A percentile compares a stretch with the other conserved stretches of the same genome.
Evolutionary conservation across 257 asterid genomes (phyloP).

Genomic region (Primulina huaijiensis): DNA sequence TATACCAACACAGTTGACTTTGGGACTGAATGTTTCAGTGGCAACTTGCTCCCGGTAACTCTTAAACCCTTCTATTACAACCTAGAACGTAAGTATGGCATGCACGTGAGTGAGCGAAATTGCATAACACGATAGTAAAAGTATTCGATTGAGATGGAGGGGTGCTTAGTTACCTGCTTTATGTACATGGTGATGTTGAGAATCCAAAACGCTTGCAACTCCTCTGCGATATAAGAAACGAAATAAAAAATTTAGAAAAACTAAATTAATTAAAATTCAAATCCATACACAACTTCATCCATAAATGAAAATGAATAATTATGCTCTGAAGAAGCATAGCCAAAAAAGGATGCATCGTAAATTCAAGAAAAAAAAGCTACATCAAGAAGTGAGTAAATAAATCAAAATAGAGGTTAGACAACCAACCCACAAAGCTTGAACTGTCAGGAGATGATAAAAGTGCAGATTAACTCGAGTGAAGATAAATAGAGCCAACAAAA

Average conservation of each 20-base stretch:
- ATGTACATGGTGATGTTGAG: slow-evolving; percentile 61
- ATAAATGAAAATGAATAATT: too few relatives aligned
- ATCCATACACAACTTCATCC: background rate
- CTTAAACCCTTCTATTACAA: slow-evolving; percentile 97
- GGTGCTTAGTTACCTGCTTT: slow-evolving; percentile 57
- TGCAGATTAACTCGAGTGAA: background rate
- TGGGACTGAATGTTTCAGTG: slow-evolving; percentile 81
- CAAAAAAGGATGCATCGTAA: too few relatives aligned
- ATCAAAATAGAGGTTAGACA: too few relatives aligned
- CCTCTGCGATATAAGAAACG: slow-evolving; percentile 20
- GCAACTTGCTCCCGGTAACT: slow-evolving; percentile 91
- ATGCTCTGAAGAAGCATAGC: too few relatives aligned
- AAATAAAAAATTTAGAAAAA: background rate
- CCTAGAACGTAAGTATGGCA: slow-evolving; percentile 39
- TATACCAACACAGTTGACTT: slow-evolving; percentile 95
- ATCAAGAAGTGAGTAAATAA: too few relatives aligned
- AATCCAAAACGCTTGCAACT: slow-evolving; percentile 15
- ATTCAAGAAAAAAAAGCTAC: too few relatives aligned
- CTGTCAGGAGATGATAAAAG: background rate
- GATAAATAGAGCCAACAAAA: background rate
- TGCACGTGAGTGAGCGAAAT: background rate
- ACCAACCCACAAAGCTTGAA: too few relatives aligned
- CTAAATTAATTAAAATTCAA: background rate
- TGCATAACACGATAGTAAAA: background rate
- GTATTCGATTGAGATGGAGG: background rate